Evolutionary conservation across 441 rosid genomes (phyloP), one percentile per base, ranked within the genome.

Genomic region (Adansonia grandidieri): DNA sequence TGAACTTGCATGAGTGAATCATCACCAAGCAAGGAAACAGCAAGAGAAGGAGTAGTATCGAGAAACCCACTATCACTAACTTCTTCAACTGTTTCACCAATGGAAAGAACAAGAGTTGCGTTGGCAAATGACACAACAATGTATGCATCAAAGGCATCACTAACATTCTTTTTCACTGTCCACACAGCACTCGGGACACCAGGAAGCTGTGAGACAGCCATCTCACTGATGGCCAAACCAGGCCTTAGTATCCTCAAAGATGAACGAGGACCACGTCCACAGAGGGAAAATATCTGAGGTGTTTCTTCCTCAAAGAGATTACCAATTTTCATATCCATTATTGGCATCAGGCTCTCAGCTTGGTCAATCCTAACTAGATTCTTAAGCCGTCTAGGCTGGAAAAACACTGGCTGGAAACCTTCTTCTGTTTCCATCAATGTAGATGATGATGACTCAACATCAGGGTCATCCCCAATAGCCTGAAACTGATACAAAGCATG

Each of bases 171-270:
- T 78, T 92, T 96, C 82, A 96, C 99, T 3, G 99, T 96, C 99
- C 99, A 96, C 63, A 93, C 98, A 28, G 98, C 99, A 91, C 95
- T 96, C 1, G 98, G 98, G 71, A 94, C 90, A 77, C 98, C 99
- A 79, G 99, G 99, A 85, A 96, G 99, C 93, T 89, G 97, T 32
- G 99, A 96, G 69, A 94, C 99, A 64, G 95, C 99, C 99, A 96
- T 96, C 86, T 96, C 99, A 69, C 91, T 89, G 74, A 96, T 88
- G 60, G 99, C 99, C 87, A 96, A 87, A 61, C 99, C 97, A 9
- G 99, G 96, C 77, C 97, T 91, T 65, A 96, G 77, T 78, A 95
- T 92, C 88, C 99, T 92, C 57, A 95, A 81, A 8, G 98, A 91
- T 3, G 99, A 95, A 48, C 99, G 94, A 32, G 98, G 96, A 79